Percentiles rank a stretch among this genome's conserved stretches.
Evolutionary conservation across 2,329 filamentous ascomycete species (phyloP).

Genomic region (Camillea tinctor): DNA sequence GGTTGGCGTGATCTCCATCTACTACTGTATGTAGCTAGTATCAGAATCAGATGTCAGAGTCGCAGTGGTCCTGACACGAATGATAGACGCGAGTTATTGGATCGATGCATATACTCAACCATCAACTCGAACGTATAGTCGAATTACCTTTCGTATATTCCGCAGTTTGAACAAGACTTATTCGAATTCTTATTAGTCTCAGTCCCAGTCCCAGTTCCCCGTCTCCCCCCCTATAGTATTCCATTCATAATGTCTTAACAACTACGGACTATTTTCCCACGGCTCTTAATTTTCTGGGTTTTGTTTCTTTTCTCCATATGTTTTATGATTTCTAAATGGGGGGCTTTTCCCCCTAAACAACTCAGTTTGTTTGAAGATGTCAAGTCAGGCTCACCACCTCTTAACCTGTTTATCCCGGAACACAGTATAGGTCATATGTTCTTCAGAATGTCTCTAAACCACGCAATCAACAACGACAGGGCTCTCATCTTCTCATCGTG

Average conservation of each 20-base stretch:
- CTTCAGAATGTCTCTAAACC: neutral
- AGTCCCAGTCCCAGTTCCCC: too few relatives aligned
- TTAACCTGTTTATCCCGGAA: neutral
- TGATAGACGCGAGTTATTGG: neutral
- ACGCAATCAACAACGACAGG: neutral
- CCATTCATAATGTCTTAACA: neutral
- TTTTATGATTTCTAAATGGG: neutral
- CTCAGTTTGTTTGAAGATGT: neutral
- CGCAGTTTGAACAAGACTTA: neutral
- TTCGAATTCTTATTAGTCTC: neutral
- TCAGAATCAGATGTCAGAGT: neutral
- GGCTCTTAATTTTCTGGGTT: neutral
- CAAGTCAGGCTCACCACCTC: neutral
- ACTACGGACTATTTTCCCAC: neutral
- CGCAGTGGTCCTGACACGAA: neutral
- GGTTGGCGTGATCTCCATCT: neutral
- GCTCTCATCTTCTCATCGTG: neutral
- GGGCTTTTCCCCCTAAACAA: neutral
- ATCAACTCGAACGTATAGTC: neutral
- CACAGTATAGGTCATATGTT: neutral
- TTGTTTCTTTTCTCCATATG: neutral
- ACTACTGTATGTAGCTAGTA: neutral
- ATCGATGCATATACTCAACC: neutral
- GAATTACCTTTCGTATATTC: neutral
- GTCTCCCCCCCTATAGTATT: neutral